These are phyloP conservation scores for Penicillium odoratum DNA, from an alignment of 495 filamentous ascomycete genomes.

Conservation along the genomic window DNA sequence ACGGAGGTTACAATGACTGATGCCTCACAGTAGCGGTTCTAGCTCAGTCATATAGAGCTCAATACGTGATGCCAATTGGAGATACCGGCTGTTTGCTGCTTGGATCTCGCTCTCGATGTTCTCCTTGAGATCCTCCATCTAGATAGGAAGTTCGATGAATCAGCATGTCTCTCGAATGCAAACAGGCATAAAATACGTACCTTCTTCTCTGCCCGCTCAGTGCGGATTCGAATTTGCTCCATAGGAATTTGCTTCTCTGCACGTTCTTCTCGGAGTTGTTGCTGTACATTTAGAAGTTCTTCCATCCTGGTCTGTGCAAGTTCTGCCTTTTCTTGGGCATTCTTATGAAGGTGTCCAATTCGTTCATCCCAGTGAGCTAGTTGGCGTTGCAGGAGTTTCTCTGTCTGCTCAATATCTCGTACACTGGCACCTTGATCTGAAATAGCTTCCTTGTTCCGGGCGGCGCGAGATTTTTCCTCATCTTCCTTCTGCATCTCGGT, in stretches of 20 bases:
- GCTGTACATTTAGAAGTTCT: constrained; percentile 77
- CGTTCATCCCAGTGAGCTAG: constrained; percentile 78
- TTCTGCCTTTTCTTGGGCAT: constrained; percentile 76
- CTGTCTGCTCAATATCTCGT: constrained; percentile 86
- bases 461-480: constrained; percentile 76
- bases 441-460: constrained; percentile 79
- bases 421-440: constrained; percentile 85
- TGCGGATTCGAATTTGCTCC: constrained; percentile 83
- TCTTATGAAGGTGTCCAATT: constrained; percentile 74
- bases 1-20: constrained; percentile 19
- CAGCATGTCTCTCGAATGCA: background rate
- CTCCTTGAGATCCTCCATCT: constrained; percentile 97
- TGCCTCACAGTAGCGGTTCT: constrained; percentile 77
- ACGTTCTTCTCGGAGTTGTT: constrained; percentile 78
- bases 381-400: constrained; percentile 80
- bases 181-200: constrained; percentile 46
- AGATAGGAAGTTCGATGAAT: constrained; percentile 15
- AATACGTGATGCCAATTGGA: constrained; percentile 95
- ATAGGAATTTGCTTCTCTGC: constrained; percentile 83
- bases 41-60: constrained; percentile 97
- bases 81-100: constrained; percentile 82
- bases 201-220: constrained; percentile 99
- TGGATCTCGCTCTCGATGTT: constrained; percentile 94
- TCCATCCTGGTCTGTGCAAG: constrained; percentile 85
- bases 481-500: constrained; percentile 85